Conservation (phyloP, 2,329 filamentous ascomycete species). For the Xylariaceae sp. region DNA sequence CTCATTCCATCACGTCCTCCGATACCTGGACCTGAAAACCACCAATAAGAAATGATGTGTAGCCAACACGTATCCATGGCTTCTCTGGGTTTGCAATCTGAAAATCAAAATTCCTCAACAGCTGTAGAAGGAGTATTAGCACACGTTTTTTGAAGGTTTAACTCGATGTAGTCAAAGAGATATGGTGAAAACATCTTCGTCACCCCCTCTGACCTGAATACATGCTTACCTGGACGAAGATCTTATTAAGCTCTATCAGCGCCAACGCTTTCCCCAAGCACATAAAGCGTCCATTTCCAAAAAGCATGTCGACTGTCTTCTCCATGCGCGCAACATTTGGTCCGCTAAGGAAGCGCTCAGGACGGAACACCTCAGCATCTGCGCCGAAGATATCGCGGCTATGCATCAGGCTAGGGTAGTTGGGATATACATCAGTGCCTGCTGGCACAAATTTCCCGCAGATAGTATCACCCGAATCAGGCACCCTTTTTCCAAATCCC, state of each 20-base stretch:
- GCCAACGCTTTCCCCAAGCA: constrained; percentile 19
- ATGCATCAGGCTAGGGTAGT: constrained; percentile 7
- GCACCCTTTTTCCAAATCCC: constrained; percentile 33
- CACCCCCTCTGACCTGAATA: too few relatives aligned
- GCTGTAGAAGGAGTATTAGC: too few relatives aligned
- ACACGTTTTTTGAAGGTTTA: too few relatives aligned
- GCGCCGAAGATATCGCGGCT: constrained; percentile 20
- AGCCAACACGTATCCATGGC: too few relatives aligned
- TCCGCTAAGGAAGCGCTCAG: constrained; percentile 20
- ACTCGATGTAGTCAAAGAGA: too few relatives aligned
- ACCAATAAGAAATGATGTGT: too few relatives aligned
- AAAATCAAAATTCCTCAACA: too few relatives aligned
- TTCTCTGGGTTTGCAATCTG: too few relatives aligned
- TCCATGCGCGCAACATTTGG: constrained; percentile 13
- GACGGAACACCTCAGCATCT: constrained; percentile 26
- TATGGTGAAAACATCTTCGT: too few relatives aligned
- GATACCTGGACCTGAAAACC: too few relatives aligned
- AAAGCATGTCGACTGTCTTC: constrained; percentile 18
- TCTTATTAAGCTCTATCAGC: constrained; percentile 21
- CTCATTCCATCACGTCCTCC: too few relatives aligned
- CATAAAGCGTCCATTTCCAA: constrained; percentile 23
- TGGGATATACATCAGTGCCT: constrained; percentile 22
- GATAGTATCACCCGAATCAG: constrained; percentile 31
- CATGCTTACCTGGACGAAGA: constrained; percentile 16
- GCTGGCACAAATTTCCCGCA: constrained; percentile 23